Conservation (phyloP, 116 monocot genomes). For the Posidonia oceanica region DNA sequence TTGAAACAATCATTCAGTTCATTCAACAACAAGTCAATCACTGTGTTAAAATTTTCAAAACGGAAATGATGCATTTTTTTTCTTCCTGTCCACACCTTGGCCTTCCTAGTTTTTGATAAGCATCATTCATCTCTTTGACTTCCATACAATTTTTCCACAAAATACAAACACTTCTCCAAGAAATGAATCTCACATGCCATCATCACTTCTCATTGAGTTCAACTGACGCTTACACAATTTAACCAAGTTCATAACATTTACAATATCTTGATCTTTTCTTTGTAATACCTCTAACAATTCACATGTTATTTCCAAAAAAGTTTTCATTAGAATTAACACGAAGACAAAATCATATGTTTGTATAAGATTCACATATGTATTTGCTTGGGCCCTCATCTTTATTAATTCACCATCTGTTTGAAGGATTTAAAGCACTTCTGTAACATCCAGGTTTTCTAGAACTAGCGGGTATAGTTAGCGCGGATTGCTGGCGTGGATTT, state of each 20-base stretch:
- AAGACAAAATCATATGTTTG: too few relatives aligned
- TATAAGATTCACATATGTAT: too few relatives aligned
- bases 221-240: neutral
- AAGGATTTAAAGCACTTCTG: too few relatives aligned
- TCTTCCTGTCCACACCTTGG: neutral
- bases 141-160: neutral
- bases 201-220: neutral
- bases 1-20: neutral
- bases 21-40: neutral
- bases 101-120: neutral
- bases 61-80: neutral
- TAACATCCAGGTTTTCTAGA: too few relatives aligned
- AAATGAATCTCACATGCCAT: too few relatives aligned
- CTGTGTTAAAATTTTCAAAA: neutral
- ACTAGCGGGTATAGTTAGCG: too few relatives aligned
- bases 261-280: too few relatives aligned
- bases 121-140: neutral
- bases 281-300: too few relatives aligned
- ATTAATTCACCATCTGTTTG: too few relatives aligned
- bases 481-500: too few relatives aligned
- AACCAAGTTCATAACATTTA: neutral
- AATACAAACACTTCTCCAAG: neutral
- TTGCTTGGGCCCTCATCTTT: too few relatives aligned
- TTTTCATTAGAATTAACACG: neutral
- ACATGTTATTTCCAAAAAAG: neutral